Base-by-base conservation (phyloP, 169 alveolate species). In the Plasmodium cynomolgi region DNA sequence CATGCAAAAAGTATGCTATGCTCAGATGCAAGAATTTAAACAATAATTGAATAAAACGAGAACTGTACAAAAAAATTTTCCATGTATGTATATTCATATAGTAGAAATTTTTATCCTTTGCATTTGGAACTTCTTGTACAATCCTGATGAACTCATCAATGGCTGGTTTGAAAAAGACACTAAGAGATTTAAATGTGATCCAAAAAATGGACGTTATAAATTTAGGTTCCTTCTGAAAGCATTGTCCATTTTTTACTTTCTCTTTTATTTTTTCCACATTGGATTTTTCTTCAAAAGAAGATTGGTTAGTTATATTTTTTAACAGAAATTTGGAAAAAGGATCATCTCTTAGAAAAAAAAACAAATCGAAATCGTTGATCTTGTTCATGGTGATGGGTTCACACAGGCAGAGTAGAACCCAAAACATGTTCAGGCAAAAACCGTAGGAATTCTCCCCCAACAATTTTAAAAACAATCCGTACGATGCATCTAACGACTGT, bases 141-240 rank as follows among this genome's bases (percentile, higher is more conserved):
- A 96, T 94, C 73, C 93, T 95, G 72, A 95, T 94, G 68, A 97
- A 96, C 77, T 95, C 95, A 88, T 96, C 97, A 39, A 96, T 83
- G 4, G 96, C 83, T 6, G 97, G 98, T 81, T 96, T 93, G 92
- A 97, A 95, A 84, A 97, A 90, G 85, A 96, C 96, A n/a, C 96
- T 96, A 6, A 97, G 33, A 7, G 98, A 95, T 75, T 97, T 96
- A 79, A 96, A 83, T 2, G 98, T 93, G 68, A 96, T 88, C 99
- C 98, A 97, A 92, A 97, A 97, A 8, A 97, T 96, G 75, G 97
- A 98, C 1, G 98, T 95, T 33, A 97, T 95, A 91, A 97, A 97
- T 79, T 97, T 97, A 7, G 97, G 95, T 15, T 95, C 94, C 23
- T 95, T 97, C 62, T 88, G 54, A 68, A 91, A 94, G 71, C 77